A percentile compares a stretch with the other conserved stretches of the same genome.
Conservation (phyloP, 2,329 filamentous ascomycete genomes). For the Penicillium sp. region DNA sequence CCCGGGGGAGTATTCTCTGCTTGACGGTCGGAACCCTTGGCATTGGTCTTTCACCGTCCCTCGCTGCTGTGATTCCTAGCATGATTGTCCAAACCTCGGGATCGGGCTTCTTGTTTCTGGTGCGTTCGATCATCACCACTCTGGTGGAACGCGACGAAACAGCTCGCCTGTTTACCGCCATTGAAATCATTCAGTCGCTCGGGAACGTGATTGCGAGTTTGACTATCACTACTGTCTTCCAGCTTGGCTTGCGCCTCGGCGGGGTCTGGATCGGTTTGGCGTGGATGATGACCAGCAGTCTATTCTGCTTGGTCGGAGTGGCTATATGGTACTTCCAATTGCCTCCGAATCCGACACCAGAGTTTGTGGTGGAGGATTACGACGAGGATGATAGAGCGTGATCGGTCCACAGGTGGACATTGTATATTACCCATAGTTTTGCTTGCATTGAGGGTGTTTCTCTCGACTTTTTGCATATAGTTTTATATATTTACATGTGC, state of each 20-base stretch:
- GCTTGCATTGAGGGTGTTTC: not conserved
- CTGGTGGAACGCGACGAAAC: conserved; percentile 52
- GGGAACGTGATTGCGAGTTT: conserved; percentile 52
- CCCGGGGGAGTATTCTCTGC: conserved; percentile 48
- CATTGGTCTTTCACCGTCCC: conserved; percentile 49
- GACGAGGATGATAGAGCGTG: conserved; percentile 15
- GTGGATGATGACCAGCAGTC: conserved; percentile 43
- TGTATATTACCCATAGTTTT: conserved; percentile 12
- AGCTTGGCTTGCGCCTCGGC: conserved; percentile 49
- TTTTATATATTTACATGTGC: not conserved
- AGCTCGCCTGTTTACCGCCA: conserved; percentile 52
- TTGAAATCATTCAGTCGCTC: conserved; percentile 52
- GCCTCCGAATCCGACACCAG: conserved; percentile 16
- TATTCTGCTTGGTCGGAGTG: conserved; percentile 35
- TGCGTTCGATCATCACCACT: conserved; percentile 51
- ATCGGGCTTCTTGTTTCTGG: conserved; percentile 50
- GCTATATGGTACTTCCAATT: conserved; percentile 32
- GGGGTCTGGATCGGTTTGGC: conserved; percentile 52
- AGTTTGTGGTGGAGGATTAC: conserved; percentile 25
- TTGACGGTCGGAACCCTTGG: conserved; percentile 48
- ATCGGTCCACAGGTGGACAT: not conserved
- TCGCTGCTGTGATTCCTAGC: conserved; percentile 46
- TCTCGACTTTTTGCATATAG: not conserved
- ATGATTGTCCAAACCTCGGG: conserved; percentile 52
- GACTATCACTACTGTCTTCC: conserved; percentile 49